Evolutionary conservation across 441 rosid genomes (phyloP), one percentile per base, ranked within the genome.

Genomic region (Adansonia gregorii): DNA sequence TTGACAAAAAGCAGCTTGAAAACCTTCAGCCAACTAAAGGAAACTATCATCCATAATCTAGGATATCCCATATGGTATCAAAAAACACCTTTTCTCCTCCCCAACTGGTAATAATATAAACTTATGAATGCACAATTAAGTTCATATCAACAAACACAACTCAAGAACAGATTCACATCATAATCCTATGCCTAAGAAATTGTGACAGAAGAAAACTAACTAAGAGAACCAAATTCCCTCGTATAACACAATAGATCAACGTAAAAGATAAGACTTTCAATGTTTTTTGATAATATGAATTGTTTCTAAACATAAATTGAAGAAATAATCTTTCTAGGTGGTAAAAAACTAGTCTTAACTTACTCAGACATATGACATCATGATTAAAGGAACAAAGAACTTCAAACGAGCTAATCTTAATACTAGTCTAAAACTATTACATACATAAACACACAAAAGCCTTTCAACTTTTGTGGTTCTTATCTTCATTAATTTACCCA

Each of bases 341-440:
- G 35, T 39, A 10, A 55, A 55, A 3, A 9, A 39, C 8, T 35
- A 72, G 65, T 39, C 65, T 55, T 72, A 17, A 56, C 64, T 72
- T 35, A 72, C 8, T 72, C 39, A 39, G 52, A 55, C 43, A 41
- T 39, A 72, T 43, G 54, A 6, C 51, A 35, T 39, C 49, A 64
- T 10, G 11, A 39, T 55, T n/a, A 72, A 55, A 72, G 65, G 27
- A 55, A 55, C 35, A 72, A 72, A 72, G 17, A 56, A 72, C 52
- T 19, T 56, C 52, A 41, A 56, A 11, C 20, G 39, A 56, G 20
- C 52, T 72, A 56, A 19, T 19, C 51, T 58, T 19, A 56, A 19
- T 41, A 56, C 39, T 19, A 69, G 11, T 72, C 66, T 19, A 35
- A 72, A 15, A 17, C 31, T 19, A 72, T 56, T 19, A 19, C 17